Conservation (phyloP, 495 filamentous ascomycete species). For the Penicillium robsamsonii region DNA sequence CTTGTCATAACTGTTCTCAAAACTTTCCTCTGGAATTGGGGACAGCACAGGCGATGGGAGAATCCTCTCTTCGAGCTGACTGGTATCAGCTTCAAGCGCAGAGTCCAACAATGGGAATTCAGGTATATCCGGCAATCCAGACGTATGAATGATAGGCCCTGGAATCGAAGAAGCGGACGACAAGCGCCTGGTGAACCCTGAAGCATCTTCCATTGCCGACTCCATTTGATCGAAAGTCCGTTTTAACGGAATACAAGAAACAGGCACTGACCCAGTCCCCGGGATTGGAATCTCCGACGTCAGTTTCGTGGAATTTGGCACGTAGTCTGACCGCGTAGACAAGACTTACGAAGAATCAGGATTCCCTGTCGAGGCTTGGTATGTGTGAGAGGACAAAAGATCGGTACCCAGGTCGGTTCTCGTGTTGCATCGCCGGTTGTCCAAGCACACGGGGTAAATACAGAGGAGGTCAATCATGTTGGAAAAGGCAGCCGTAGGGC, state of each 20-base stretch:
- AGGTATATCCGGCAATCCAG: not conserved
- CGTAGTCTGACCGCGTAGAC: not conserved
- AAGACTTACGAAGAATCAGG: not conserved
- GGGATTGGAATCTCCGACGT: not conserved
- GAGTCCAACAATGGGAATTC: not conserved
- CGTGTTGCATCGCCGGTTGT: slow-evolving; percentile 1
- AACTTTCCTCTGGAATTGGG: slow-evolving; percentile 15
- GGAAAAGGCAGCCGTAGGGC: not conserved
- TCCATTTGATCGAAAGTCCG: slow-evolving; percentile 4
- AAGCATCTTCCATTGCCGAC: not conserved
- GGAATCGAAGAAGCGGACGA: too few relatives aligned
- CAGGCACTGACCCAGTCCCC: not conserved
- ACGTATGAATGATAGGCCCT: too few relatives aligned
- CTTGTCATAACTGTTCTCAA: not conserved
- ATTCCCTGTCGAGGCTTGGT: not conserved
- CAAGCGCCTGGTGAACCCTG: not conserved
- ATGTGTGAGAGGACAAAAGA: slow-evolving; percentile 6
- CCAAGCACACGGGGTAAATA: slow-evolving; percentile 13
- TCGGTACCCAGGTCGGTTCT: slow-evolving; percentile 8
- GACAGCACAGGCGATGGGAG: slow-evolving; percentile 10
- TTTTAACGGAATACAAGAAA: not conserved
- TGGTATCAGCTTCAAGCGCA: too few relatives aligned
- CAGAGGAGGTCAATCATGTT: slow-evolving; percentile 4
- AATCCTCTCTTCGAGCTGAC: not conserved
- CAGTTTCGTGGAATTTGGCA: not conserved